Percentiles rank a stretch among this genome's conserved stretches.
These are phyloP conservation scores for Darksidea phi DNA, from an alignment of 495 filamentous ascomycete species.

Conservation along the genomic window DNA sequence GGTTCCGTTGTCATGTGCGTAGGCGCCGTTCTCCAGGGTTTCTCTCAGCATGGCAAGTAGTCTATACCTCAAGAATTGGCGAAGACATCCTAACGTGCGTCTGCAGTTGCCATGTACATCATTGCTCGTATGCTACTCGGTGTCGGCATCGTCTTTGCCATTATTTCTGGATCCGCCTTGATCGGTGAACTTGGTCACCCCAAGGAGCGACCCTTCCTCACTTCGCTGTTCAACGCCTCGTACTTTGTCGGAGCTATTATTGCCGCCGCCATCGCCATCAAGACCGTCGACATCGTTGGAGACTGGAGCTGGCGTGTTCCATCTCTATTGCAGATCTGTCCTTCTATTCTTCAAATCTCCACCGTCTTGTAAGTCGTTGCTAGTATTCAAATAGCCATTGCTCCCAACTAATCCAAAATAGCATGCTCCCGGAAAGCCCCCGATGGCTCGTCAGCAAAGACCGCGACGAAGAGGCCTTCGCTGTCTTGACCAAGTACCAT, in stretches of 20 bases:
- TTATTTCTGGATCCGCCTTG: slow-evolving; percentile 23
- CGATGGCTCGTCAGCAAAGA: slow-evolving; percentile 27
- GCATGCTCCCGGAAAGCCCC: slow-evolving; percentile 21
- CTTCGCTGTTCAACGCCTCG: slow-evolving; percentile 26
- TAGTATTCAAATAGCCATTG: neutral
- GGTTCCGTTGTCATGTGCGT: slow-evolving; percentile 22
- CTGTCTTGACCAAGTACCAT: slow-evolving; percentile 27
- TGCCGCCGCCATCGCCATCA: slow-evolving; percentile 26
- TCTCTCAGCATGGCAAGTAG: slow-evolving; percentile 12
- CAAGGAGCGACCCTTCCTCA: slow-evolving; percentile 27
- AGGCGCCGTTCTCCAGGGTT: slow-evolving; percentile 22
- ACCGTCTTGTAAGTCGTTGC: slow-evolving; percentile 19
- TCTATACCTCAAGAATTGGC: neutral
- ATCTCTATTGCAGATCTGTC: slow-evolving; percentile 24
- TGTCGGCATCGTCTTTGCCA: slow-evolving; percentile 24
- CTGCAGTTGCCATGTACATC: slow-evolving; percentile 27
- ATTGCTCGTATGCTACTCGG: slow-evolving; percentile 28
- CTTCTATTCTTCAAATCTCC: slow-evolving; percentile 22
- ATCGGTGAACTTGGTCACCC: slow-evolving; percentile 29
- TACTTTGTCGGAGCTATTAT: slow-evolving; percentile 27
- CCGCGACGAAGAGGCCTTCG: slow-evolving; percentile 27
- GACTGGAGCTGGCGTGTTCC: slow-evolving; percentile 30
- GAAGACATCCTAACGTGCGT: neutral
- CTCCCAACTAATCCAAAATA: neutral
- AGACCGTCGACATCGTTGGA: slow-evolving; percentile 11